Conservation (phyloP, 1,284 basidiomycete genomes). For the Heterobasidion annosum region DNA sequence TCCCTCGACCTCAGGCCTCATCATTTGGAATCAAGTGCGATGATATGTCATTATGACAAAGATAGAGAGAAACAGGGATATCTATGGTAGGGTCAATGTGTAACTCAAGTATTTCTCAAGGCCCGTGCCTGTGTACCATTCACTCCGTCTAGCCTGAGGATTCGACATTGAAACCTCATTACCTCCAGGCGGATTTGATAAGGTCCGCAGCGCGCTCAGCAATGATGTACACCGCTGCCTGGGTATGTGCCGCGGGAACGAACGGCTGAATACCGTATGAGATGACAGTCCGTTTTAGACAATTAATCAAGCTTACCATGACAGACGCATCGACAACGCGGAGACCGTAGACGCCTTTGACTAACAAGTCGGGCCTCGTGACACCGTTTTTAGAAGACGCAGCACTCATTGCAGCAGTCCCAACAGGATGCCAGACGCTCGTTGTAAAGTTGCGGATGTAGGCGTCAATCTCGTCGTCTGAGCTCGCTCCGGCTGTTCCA, state of each 20-base stretch:
- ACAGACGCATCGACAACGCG: constrained; percentile 17
- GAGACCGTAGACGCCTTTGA: constrained; percentile 34
- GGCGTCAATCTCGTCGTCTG: constrained; percentile 12
- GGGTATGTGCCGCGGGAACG: constrained; percentile 14
- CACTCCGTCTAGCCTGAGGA: too few relatives aligned
- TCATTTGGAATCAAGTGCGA: too few relatives aligned
- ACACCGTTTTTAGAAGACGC: not conserved
- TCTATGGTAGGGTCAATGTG: too few relatives aligned
- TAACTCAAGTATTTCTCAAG: too few relatives aligned
- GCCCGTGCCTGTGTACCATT: too few relatives aligned
- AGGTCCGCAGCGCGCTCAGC: constrained; percentile 22
- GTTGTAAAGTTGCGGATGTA: constrained; percentile 7
- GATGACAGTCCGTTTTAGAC: not conserved
- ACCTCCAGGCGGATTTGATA: constrained; percentile 1
- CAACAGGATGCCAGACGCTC: constrained; percentile 1
- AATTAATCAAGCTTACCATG: constrained; percentile 10
- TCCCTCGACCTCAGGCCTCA: too few relatives aligned
- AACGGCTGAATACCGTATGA: not conserved
- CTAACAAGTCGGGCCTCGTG: constrained; percentile 42
- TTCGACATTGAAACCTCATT: not conserved
- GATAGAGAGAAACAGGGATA: too few relatives aligned
- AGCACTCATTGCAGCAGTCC: not conserved
- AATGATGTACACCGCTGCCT: constrained; percentile 36
- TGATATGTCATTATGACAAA: too few relatives aligned
- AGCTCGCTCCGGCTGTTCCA: constrained; percentile 5